Evolutionary conservation across 352 stramenopile genomes (phyloP).

Genomic region (Globisporangium carolinianum): DNA sequence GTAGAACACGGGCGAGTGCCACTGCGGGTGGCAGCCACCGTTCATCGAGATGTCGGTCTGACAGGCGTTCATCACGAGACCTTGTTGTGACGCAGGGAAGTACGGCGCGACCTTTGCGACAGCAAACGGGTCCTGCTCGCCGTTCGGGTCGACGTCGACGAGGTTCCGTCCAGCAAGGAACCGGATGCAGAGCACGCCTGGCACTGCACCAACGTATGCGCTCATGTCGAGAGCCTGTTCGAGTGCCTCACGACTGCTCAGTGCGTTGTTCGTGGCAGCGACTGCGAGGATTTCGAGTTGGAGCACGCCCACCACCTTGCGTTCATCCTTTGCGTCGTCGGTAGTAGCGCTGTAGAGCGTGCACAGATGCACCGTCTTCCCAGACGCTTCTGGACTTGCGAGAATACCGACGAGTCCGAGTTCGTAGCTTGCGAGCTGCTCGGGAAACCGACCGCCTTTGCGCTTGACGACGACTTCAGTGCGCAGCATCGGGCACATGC

Average conservation of each 20-base stretch:
- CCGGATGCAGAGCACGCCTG: conserved; percentile 32
- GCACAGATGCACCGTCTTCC: conserved; percentile 13
- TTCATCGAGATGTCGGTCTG: conserved; percentile 42
- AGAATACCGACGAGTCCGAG: conserved; percentile 19
- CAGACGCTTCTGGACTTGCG: background rate
- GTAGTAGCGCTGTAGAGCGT: conserved; percentile 9
- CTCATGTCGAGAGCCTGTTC: background rate
- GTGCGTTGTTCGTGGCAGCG: background rate
- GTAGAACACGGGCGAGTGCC: conserved; percentile 36
- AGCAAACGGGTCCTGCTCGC: conserved; percentile 47
- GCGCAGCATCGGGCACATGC: conserved; percentile 28
- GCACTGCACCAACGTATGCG: background rate
- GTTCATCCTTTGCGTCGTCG: background rate
- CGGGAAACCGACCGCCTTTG: conserved; percentile 20
- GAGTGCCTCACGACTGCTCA: background rate
- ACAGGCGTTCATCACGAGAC: conserved; percentile 12
- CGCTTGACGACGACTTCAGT: conserved; percentile 24
- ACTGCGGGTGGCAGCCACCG: conserved; percentile 38
- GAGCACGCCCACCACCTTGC: conserved; percentile 8
- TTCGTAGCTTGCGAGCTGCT: conserved; percentile 14
- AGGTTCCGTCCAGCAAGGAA: conserved; percentile 39
- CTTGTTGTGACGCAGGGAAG: background rate
- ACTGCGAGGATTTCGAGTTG: conserved; percentile 11
- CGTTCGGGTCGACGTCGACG: conserved; percentile 36
- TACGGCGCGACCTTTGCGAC: conserved; percentile 19